Percentiles rank a stretch among this genome's conserved stretches.
phyloP scores from a whole-genome alignment of 306 rosid species.

The Malus sylvestris region DNA sequence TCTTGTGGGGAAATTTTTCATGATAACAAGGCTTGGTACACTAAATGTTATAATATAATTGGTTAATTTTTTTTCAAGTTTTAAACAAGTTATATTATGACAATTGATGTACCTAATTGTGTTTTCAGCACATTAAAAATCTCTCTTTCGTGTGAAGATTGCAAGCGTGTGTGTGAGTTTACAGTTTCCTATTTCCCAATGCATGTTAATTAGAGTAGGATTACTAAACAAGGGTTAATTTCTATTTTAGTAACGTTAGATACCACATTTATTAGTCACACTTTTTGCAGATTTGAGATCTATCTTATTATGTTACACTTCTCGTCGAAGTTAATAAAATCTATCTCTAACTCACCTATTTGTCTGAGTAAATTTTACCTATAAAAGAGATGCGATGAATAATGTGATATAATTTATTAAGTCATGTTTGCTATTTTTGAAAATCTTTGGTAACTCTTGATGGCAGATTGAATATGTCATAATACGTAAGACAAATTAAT shows the following conservation, averaged over 20 bases:
- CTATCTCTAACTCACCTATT: not conserved
- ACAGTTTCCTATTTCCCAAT: not conserved
- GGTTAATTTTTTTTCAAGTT: no score
- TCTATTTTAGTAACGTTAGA: not conserved
- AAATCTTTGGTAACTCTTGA: conserved; percentile 2
- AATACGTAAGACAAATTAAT: conserved; percentile 24
- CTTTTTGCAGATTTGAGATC: not conserved
- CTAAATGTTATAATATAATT: no score
- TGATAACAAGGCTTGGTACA: no score
- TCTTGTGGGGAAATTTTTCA: not conserved
- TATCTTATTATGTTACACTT: not conserved
- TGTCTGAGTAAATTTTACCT: not conserved
- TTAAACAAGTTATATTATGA: no score
- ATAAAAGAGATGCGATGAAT: not conserved
- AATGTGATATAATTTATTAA: not conserved
- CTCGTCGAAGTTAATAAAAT: not conserved
- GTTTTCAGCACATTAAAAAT: accelerated
- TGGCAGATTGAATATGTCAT: conserved; percentile 23
- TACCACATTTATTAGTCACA: not conserved
- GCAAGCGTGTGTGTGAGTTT: not conserved
- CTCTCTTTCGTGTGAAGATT: not conserved
- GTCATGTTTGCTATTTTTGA: conserved; percentile 9
- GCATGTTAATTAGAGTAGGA: not conserved
- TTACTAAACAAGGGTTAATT: not conserved
- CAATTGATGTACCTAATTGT: no score